A percentile compares a stretch with the other conserved stretches of the same genome.
Conservation (phyloP, 225 moss, liverwort and hornwort genomes). For the Neckera pumila region DNA sequence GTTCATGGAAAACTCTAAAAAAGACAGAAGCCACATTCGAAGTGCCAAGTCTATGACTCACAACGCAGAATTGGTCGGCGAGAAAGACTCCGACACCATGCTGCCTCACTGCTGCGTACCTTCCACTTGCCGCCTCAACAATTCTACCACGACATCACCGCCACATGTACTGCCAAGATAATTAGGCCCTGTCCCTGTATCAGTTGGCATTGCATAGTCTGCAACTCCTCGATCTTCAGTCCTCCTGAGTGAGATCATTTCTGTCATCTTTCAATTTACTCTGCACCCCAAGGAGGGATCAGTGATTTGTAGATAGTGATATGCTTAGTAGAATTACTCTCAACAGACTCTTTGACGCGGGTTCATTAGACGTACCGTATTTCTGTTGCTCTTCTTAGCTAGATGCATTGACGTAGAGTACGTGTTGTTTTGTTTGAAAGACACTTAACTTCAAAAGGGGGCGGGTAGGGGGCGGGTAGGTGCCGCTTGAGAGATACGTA, state of each 20-base stretch:
- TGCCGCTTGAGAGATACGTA: neutral
- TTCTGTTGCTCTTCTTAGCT: neutral
- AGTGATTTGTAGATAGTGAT: neutral
- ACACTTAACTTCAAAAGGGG: neutral
- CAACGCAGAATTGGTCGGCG: slow-evolving; percentile 11
- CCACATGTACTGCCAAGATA: neutral
- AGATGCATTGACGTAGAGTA: neutral
- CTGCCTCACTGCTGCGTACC: neutral
- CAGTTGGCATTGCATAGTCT: neutral
- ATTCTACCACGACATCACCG: neutral
- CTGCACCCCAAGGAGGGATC: neutral
- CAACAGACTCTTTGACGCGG: neutral
- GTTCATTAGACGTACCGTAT: too few relatives aligned
- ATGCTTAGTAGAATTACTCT: neutral
- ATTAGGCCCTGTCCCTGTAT: too few relatives aligned
- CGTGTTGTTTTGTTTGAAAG: neutral
- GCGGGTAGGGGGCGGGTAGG: neutral
- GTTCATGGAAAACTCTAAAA: neutral
- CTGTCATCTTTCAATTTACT: neutral
- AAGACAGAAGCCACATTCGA: neutral
- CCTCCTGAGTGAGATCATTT: neutral
- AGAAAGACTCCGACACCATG: neutral
- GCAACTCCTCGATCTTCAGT: neutral
- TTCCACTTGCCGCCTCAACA: slow-evolving; percentile 30
- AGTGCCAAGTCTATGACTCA: neutral